phyloP scores from a whole-genome alignment of 73 alveolate species.

The Durusdinium trenchii region DNA sequence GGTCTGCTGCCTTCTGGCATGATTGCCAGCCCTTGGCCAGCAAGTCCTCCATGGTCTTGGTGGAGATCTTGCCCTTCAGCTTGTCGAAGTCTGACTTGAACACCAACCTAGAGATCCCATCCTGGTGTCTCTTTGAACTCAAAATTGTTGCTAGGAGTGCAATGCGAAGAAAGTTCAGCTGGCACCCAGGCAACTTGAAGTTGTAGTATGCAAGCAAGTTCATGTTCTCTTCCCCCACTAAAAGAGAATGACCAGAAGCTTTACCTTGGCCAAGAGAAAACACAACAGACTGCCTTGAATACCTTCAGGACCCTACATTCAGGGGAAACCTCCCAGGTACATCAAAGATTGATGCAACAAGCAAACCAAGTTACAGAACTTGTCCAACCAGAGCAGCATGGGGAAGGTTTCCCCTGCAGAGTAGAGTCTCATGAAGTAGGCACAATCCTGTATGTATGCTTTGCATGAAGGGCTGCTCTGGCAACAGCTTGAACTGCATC shows the following conservation, averaged over 20 bases:
- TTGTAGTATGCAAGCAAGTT: background rate
- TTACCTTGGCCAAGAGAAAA: background rate
- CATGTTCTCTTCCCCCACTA: background rate
- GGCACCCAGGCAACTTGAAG: background rate
- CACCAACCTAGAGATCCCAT: background rate
- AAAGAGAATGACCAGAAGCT: background rate
- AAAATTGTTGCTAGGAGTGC: background rate
- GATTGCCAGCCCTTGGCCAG: too few species aligned
- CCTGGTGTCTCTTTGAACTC: background rate
- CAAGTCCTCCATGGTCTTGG: background rate
- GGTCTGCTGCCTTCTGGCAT: too few species aligned
- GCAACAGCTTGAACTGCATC: background rate
- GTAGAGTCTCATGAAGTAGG: background rate
- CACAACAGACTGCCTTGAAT: too few species aligned
- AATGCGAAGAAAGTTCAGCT: background rate
- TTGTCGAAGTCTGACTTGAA: background rate
- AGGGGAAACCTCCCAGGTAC: too few species aligned
- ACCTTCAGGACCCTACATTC: too few species aligned
- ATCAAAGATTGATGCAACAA: too few species aligned
- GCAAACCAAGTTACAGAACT: background rate
- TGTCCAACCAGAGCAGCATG: background rate
- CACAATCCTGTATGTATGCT: background rate
- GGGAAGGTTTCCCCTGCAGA: background rate
- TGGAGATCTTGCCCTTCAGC: background rate
- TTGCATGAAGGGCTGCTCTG: background rate